Evolutionary conservation across 2,329 filamentous ascomycete genomes (phyloP).

Genomic region (Diaporthe batatas): DNA sequence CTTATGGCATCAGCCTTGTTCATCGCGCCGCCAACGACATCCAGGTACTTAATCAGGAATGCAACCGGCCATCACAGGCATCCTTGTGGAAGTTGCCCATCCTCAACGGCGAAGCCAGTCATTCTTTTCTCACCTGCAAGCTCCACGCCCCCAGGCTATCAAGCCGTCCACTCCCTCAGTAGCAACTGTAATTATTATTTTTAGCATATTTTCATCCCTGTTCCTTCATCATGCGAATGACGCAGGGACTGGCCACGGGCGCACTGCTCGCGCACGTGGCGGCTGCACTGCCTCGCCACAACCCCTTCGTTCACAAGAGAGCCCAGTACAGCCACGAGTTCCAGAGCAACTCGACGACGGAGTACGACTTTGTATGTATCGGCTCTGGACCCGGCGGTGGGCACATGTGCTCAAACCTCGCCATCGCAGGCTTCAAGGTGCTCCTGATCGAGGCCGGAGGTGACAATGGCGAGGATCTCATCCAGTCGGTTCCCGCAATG

Average conservation of each 20-base stretch:
- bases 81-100: background rate
- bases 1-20: constrained; percentile 1
- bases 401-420: constrained; percentile 62
- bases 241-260: constrained; percentile 12
- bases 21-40: background rate
- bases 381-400: constrained; percentile 66
- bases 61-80: constrained; percentile 14
- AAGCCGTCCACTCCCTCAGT: constrained; percentile 29
- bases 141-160: constrained; percentile 9
- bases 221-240: constrained; percentile 27
- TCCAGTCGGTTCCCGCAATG: constrained; percentile 47
- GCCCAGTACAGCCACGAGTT: constrained; percentile 20
- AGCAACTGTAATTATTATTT: background rate
- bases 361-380: constrained; percentile 66
- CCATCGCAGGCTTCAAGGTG: constrained; percentile 63
- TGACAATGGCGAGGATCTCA: constrained; percentile 55
- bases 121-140: constrained; percentile 21
- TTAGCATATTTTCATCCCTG: background rate
- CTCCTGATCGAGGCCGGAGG: constrained; percentile 69
- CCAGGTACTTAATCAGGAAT: constrained; percentile 22
- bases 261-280: background rate
- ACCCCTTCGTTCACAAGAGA: constrained; percentile 27
- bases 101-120: constrained; percentile 24
- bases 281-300: constrained; percentile 17
- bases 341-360: constrained; percentile 18